Percentiles rank a stretch among this genome's conserved stretches.
These are phyloP conservation scores for Hortaea sp. DNA, from an alignment of 2,329 filamentous ascomycete genomes.

Conservation along the genomic window DNA sequence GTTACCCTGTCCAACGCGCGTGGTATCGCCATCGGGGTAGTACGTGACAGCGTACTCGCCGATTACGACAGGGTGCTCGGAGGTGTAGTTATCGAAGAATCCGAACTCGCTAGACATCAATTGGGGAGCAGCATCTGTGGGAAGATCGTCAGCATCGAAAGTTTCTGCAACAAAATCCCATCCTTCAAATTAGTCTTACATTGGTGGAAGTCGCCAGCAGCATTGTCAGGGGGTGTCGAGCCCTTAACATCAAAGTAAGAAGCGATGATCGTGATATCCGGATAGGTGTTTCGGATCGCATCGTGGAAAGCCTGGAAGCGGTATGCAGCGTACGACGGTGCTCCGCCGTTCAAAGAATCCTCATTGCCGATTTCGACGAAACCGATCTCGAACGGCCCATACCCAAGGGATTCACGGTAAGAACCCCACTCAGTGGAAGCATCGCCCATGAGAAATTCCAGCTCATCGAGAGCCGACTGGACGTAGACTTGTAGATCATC, in stretches of 20 bases:
- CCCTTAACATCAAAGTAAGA: slow-evolving; percentile 28
- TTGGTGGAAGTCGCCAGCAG: slow-evolving; percentile 22
- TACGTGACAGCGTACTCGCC: slow-evolving; percentile 46
- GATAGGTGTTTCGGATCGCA: slow-evolving; percentile 47
- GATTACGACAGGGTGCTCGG: slow-evolving; percentile 25
- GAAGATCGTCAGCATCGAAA: too few relatives aligned
- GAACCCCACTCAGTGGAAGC: slow-evolving; percentile 46
- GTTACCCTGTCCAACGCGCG: neutral
- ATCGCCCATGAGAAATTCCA: slow-evolving; percentile 53
- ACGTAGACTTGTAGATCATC: slow-evolving; percentile 40
- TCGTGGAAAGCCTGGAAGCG: slow-evolving; percentile 51
- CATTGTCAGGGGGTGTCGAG: slow-evolving; percentile 11
- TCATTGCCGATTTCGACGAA: slow-evolving; percentile 62
- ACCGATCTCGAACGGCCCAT: slow-evolving; percentile 49
- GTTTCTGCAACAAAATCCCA: too few relatives aligned
- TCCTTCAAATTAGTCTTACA: slow-evolving; percentile 2
- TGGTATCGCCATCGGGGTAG: slow-evolving; percentile 33
- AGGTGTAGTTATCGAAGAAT: slow-evolving; percentile 39
- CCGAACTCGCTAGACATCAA: slow-evolving; percentile 20
- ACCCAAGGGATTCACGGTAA: slow-evolving; percentile 48
- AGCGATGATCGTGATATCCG: slow-evolving; percentile 47
- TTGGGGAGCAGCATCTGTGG: slow-evolving; percentile 15
- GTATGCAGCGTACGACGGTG: slow-evolving; percentile 30
- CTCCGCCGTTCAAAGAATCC: slow-evolving; percentile 46
- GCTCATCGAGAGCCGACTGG: slow-evolving; percentile 50